phyloP scores from a whole-genome alignment of 164 flowering plant species.

The Protea cynaroides region DNA sequence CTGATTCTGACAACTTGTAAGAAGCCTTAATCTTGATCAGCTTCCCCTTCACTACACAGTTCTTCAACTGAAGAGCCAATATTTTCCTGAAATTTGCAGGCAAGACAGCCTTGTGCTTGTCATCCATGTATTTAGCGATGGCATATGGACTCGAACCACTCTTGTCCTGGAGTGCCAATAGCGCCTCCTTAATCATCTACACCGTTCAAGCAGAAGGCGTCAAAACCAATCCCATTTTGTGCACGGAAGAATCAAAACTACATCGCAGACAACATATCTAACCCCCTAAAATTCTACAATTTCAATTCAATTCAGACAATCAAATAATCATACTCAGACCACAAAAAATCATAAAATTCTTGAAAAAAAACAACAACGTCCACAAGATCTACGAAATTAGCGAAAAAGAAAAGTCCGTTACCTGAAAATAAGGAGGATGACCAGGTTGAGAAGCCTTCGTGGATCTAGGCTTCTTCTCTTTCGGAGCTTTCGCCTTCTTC shows the following conservation, averaged over 20 bases:
- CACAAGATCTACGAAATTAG: background rate
- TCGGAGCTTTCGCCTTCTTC: slow-evolving; percentile 15
- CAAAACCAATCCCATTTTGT: background rate
- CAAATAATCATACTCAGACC: too few species aligned
- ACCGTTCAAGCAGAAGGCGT: background rate
- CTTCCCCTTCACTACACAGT: slow-evolving; percentile 49
- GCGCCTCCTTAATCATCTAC: slow-evolving; percentile 81
- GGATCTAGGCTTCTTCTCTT: slow-evolving; percentile 11
- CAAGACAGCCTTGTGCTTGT: slow-evolving; percentile 58
- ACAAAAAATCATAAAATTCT: too few species aligned
- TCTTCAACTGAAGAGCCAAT: slow-evolving; percentile 57
- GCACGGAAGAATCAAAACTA: too few species aligned
- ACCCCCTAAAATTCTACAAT: too few species aligned
- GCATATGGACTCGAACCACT: slow-evolving; percentile 76
- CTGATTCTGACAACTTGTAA: slow-evolving; percentile 55
- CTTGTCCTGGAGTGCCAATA: slow-evolving; percentile 54
- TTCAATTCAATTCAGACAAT: too few species aligned
- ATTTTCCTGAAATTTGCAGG: slow-evolving; percentile 71
- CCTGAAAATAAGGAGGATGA: slow-evolving; percentile 32
- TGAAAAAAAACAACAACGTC: background rate
- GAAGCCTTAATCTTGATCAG: slow-evolving; percentile 69
- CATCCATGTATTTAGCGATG: slow-evolving; percentile 86
- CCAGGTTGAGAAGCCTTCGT: slow-evolving; percentile 10
- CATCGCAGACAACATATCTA: too few species aligned
- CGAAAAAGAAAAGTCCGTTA: background rate